A percentile compares a stretch with the other conserved stretches of the same genome.
These are phyloP conservation scores for Metschnikowia cubensis DNA, from an alignment of 805 yeast species.

Conservation along the genomic window DNA sequence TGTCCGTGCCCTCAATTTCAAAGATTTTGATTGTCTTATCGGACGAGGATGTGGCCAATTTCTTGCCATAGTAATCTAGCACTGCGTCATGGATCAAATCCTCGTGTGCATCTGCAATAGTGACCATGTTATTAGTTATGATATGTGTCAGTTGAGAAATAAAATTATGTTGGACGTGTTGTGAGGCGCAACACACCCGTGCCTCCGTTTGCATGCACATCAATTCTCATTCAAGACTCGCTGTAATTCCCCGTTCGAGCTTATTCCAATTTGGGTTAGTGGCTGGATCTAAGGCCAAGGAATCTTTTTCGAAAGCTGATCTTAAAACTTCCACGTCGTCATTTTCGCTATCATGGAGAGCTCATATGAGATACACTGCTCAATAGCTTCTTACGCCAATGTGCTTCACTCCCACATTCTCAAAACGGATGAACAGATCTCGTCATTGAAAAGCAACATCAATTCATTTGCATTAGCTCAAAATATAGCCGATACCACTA, in stretches of 20 bases:
- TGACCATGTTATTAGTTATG: constrained; percentile 47
- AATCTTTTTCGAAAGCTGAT: not conserved
- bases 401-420: constrained; percentile 10
- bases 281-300: no score
- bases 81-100: constrained; percentile 96
- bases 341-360: constrained; percentile 5
- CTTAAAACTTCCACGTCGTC: not conserved
- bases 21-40: constrained; percentile 21
- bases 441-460: constrained; percentile 7
- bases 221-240: not conserved
- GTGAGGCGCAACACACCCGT: constrained; percentile 2
- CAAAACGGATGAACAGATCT: constrained; percentile 10
- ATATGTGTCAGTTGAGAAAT: not conserved
- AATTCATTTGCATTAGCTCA: constrained; percentile 7
- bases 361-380: constrained; percentile 8
- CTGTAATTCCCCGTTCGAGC: not conserved
- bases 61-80: constrained; percentile 92
- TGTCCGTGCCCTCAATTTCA: constrained; percentile 21
- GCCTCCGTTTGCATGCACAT: not conserved
- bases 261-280: not conserved
- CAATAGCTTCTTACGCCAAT: constrained; percentile 10
- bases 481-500: constrained; percentile 5
- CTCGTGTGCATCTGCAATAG: constrained; percentile 86
- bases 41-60: constrained; percentile 55
- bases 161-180: constrained; percentile 5